Percentiles rank a stretch among this genome's conserved stretches.
These are phyloP conservation scores for Carpinus viminea DNA, from an alignment of 306 rosid species.

Conservation along the genomic window DNA sequence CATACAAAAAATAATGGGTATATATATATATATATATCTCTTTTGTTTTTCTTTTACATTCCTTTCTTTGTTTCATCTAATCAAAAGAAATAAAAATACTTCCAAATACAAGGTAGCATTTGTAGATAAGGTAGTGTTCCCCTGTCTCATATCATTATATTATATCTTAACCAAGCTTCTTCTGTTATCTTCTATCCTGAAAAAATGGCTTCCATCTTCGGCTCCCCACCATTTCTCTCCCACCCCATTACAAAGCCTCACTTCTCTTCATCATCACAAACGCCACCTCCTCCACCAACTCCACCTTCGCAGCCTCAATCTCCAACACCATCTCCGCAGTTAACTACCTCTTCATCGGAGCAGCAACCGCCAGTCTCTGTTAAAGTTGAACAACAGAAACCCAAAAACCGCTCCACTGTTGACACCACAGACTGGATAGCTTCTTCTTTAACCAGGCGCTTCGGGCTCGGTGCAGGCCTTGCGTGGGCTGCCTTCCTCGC, in stretches of 20 bases:
- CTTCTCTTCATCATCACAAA: conserved; percentile 61
- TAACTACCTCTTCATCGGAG: conserved; percentile 41
- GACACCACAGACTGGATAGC: conserved; percentile 96
- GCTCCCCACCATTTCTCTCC: conserved; percentile 66
- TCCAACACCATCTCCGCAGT: conserved; percentile 40
- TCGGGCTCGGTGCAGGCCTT: conserved; percentile 95
- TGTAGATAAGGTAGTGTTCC: conserved; percentile 46
- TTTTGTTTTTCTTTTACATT: no score
- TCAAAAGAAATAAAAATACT: no score
- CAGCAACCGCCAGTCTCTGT: conserved; percentile 39
- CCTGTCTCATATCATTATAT: not conserved
- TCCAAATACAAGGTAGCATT: no score
- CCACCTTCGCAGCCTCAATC: conserved; percentile 53
- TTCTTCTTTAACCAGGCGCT: conserved; percentile 72
- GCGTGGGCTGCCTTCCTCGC: conserved; percentile 92
- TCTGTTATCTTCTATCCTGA: conserved; percentile 13
- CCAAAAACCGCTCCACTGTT: conserved; percentile 36
- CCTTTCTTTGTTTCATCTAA: no score
- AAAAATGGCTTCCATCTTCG: conserved; percentile 78
- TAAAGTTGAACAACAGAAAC: conserved; percentile 46
- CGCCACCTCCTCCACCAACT: conserved; percentile 48
- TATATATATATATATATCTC: no score
- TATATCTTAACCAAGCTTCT: conserved; percentile 32
- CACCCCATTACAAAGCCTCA: conserved; percentile 61
- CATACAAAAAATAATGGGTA: no score